phyloP scores from a whole-genome alignment of 345 rosid species.

The Syzygium aqueum region DNA sequence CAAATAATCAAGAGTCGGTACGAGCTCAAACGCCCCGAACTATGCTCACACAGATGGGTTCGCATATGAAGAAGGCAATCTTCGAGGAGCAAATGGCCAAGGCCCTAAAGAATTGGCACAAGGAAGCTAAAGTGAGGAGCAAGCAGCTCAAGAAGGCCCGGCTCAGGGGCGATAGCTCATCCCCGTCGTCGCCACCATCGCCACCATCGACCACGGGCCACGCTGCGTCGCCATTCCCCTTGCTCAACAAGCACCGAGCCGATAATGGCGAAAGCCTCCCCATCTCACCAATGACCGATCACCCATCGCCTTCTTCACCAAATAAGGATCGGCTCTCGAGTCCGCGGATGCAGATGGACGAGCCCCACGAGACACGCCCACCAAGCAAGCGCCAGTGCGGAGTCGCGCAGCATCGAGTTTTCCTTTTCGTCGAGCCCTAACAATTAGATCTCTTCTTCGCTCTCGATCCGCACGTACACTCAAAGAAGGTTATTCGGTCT shows the following conservation, averaged over 20 bases:
- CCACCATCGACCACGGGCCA: neutral
- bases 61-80: constrained; percentile 49
- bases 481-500: neutral
- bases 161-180: neutral
- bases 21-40: neutral
- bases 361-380: neutral
- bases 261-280: neutral
- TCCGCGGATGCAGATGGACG: neutral
- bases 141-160: constrained; percentile 8
- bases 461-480: neutral
- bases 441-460: neutral
- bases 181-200: neutral
- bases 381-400: neutral
- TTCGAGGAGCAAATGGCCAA: constrained; percentile 53
- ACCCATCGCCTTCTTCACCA: neutral
- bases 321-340: neutral
- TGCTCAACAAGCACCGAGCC: neutral
- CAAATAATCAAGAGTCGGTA: neutral
- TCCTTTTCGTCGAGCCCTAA: neutral
- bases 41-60: constrained; percentile 33
- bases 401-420: neutral
- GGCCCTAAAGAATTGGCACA: constrained; percentile 39
- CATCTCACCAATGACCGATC: neutral
- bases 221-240: neutral
- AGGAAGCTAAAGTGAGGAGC: constrained; percentile 25